These are phyloP conservation scores for Boechera divaricarpa DNA, from an alignment of 345 rosid species.

Conservation along the genomic window DNA sequence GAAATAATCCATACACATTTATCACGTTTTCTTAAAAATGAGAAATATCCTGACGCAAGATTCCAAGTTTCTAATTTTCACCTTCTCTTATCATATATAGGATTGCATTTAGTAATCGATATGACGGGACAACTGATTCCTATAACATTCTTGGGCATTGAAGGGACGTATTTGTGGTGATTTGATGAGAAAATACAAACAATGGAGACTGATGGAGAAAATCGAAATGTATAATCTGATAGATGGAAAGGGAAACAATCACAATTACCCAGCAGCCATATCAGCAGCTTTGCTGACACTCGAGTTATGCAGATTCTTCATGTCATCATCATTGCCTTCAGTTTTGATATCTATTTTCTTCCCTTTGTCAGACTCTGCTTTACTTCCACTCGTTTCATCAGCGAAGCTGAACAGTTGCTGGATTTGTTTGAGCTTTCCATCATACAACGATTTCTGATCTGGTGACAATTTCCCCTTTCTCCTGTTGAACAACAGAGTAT, in stretches of 20 bases:
- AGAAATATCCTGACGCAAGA: neutral
- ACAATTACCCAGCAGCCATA: conserved; percentile 92
- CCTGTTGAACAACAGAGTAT: conserved; percentile 78
- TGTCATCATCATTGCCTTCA: conserved; percentile 72
- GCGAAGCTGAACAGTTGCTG: conserved; percentile 74
- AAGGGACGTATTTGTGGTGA: neutral
- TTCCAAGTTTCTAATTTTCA: conserved; percentile 10
- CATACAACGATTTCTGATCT: conserved; percentile 74
- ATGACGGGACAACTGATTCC: conserved; percentile 9
- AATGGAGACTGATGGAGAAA: neutral
- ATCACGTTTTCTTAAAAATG: neutral
- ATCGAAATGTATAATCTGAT: conserved; percentile 11
- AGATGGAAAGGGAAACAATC: conserved; percentile 25
- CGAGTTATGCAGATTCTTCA: conserved; percentile 74
- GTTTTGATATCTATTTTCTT: conserved; percentile 73
- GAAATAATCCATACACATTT: neutral
- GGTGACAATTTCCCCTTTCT: conserved; percentile 80
- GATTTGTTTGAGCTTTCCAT: conserved; percentile 83
- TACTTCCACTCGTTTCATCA: conserved; percentile 59
- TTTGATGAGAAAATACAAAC: neutral
- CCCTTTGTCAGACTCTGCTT: conserved; percentile 73
- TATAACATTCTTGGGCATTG: neutral
- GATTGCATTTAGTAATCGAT: conserved; percentile 8
- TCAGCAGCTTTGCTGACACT: conserved; percentile 96
- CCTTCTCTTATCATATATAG: conserved; percentile 1